Base-by-base conservation (phyloP, 306 rosid genomes). In the Styphnolobium japonicum region DNA sequence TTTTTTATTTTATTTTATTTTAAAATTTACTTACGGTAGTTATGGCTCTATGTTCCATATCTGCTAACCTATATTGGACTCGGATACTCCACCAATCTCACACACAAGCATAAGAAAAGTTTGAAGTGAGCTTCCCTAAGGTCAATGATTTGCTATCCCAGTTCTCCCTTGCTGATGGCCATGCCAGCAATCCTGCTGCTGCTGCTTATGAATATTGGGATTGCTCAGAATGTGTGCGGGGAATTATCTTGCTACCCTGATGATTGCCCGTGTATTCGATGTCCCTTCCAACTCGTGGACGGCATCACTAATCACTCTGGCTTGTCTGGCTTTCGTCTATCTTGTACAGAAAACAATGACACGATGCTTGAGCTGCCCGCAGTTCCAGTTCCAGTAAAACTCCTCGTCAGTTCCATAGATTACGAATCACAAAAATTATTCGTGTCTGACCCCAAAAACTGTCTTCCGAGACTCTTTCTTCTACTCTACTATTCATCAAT, bases 401-500 rank as follows among this genome's bases (percentile, higher is more conserved):
- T 75, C 19, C 6, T 1, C 0, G 27, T 56, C 22, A 14, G 0
- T 2, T 0, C 0, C 14, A 31, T 12, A 2, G 0, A 82, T 52
- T 36, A 53, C 21, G 3, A 62, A 71, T 25, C 22, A 0, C 23
- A 49, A 22, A 3, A 1, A 0, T 3, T 81, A 46, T 3, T 0
- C 3, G 15, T 27, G 3, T 67, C 5, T 14, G 51, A 72, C 49
- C 60, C 66, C 19, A 19, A 57, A 11, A 29, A 3, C 46, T 83
- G 86, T 63, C 66, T 66, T 16, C 10, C 72, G 18, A n/a, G 22
- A 46, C 4, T 46, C 43, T 48, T 79, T 31, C 15, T 78, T 2
- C 23, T 7, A 7, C 25, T 67, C 67, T 16, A 78, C n/a, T 42
- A 56, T 19, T 67, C 82, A 4, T 19, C 64, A 15, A 67, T 67